Conservation (phyloP, 2,329 filamentous ascomycete species). For the Parasarocladium wereldwijsianum region DNA sequence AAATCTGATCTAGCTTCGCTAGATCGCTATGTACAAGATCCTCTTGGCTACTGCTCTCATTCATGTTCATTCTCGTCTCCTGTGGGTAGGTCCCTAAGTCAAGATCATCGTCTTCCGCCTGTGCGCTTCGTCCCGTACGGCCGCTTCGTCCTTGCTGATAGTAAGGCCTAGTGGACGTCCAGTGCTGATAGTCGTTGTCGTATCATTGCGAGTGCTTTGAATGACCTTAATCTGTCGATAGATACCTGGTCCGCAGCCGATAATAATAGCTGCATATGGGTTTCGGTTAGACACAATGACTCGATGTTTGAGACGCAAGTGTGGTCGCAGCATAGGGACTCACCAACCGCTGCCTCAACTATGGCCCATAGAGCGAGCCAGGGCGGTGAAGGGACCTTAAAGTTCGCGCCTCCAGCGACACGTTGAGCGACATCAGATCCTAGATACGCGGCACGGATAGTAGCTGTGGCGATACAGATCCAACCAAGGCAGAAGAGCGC, state of each 20-base stretch:
- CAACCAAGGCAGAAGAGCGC: slow-evolving; percentile 7
- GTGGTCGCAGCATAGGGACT: no score
- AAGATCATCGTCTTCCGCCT: not conserved
- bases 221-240: slow-evolving; percentile 5
- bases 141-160: not conserved
- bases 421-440: slow-evolving; percentile 2
- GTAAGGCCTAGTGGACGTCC: not conserved
- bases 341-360: slow-evolving; percentile 6
- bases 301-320: no score
- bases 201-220: slow-evolving; percentile 2
- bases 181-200: slow-evolving; percentile 3
- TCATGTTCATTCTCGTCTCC: slow-evolving; percentile 1
- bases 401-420: not conserved
- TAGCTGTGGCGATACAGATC: slow-evolving; percentile 7
- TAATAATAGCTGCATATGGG: slow-evolving; percentile 5
- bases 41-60: slow-evolving; percentile 5
- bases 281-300: no score
- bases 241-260: slow-evolving; percentile 6
- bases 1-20: slow-evolving; percentile 2
- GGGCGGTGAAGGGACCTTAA: slow-evolving; percentile 5
- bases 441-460: slow-evolving; percentile 6
- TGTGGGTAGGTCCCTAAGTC: slow-evolving; percentile 2
- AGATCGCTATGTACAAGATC: slow-evolving; percentile 3
- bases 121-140: not conserved
- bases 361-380: slow-evolving; percentile 7